Percentiles rank a stretch among this genome's conserved stretches.
Conservation (phyloP, 2,329 filamentous ascomycete species). For the Fusarium citri region DNA sequence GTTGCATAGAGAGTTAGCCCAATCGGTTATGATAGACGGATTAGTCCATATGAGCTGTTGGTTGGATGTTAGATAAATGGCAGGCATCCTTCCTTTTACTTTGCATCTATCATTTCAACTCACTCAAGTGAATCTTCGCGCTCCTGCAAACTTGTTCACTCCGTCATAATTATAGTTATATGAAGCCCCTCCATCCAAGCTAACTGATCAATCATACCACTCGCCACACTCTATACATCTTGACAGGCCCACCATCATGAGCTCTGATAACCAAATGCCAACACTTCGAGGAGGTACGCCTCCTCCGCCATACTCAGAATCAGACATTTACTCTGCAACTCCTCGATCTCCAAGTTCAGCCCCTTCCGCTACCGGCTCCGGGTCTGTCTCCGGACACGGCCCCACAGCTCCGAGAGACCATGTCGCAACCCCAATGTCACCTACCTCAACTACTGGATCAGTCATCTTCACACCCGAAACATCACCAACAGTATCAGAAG, state of each 20-base stretch:
- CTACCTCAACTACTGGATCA: constrained; percentile 57
- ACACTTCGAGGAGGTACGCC: constrained; percentile 55
- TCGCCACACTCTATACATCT: constrained; percentile 15
- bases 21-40: neutral
- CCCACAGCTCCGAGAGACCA: constrained; percentile 51
- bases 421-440: constrained; percentile 53
- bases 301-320: constrained; percentile 69
- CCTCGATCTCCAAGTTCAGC: constrained; percentile 41
- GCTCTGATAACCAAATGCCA: constrained; percentile 17
- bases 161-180: neutral
- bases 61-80: constrained; percentile 25
- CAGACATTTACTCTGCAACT: constrained; percentile 64
- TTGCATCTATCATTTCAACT: neutral
- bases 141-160: neutral
- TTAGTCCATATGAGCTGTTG: neutral
- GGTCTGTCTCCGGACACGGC: constrained; percentile 40
- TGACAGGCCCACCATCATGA: constrained; percentile 35
- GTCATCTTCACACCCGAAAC: constrained; percentile 65
- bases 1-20: neutral
- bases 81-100: neutral
- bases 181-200: neutral
- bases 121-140: neutral
- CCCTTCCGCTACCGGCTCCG: constrained; percentile 8
- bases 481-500: constrained; percentile 54
- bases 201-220: neutral